Percentiles rank a stretch among this genome's conserved stretches.
Conservation (phyloP, 225 moss, liverwort and hornwort genomes). For the Neckera pumila region DNA sequence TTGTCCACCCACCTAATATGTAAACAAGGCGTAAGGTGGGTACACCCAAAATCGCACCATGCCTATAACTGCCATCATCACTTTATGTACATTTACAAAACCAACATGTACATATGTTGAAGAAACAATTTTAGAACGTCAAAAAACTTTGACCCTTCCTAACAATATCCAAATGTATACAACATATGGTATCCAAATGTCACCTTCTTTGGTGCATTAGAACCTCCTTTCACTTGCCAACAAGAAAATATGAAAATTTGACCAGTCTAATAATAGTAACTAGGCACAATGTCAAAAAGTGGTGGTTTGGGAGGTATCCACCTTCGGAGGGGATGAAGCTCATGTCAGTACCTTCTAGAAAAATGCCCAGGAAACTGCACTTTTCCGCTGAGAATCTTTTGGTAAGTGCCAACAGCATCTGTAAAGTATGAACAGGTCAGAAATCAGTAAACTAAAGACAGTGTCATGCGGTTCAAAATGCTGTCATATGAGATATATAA, state of each 20-base stretch:
- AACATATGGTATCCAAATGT: background rate
- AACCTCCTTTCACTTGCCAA: background rate
- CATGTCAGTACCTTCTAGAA: slow-evolving; percentile 67
- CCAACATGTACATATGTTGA: background rate
- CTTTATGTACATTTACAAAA: background rate
- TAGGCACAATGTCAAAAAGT: background rate
- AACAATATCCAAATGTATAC: too few species aligned
- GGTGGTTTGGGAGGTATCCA: too few species aligned
- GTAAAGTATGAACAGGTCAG: background rate
- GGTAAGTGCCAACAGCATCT: slow-evolving; percentile 92
- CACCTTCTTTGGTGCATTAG: rapidly evolving
- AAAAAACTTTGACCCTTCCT: too few species aligned
- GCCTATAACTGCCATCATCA: background rate
- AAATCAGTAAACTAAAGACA: background rate
- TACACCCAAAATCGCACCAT: background rate
- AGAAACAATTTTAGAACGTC: background rate
- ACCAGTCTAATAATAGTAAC: background rate
- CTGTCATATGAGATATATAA: background rate
- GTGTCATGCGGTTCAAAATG: background rate
- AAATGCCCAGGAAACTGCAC: slow-evolving; percentile 87
- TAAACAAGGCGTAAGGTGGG: background rate
- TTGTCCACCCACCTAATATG: too few species aligned
- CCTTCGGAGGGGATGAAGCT: background rate
- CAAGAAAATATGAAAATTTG: background rate
- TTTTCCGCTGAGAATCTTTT: slow-evolving; percentile 65